These are phyloP conservation scores for Pyricularia sp. DNA, from an alignment of 2,329 filamentous ascomycete species.

Conservation along the genomic window DNA sequence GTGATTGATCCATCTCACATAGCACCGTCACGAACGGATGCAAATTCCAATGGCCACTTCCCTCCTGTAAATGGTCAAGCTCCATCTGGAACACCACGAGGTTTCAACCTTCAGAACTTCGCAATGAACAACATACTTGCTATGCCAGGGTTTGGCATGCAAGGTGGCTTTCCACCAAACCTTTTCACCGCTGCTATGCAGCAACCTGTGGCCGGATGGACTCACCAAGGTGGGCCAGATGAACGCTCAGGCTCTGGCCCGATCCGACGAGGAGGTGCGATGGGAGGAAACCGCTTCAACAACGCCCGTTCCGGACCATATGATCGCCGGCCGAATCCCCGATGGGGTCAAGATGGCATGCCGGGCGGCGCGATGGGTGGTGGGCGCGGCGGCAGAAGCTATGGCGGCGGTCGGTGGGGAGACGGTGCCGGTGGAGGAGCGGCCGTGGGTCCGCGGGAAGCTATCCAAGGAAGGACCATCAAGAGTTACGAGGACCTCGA, in stretches of 20 bases:
- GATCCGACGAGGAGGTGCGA: constrained; percentile 53
- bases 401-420: constrained; percentile 52
- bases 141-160: constrained; percentile 48
- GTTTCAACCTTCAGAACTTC: constrained; percentile 78
- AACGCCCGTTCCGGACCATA: constrained; percentile 64
- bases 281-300: constrained; percentile 40
- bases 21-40: constrained; percentile 83
- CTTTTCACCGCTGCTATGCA: constrained; percentile 43
- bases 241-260: constrained; percentile 43
- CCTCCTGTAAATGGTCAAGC: constrained; percentile 68
- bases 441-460: constrained; percentile 77
- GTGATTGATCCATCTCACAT: constrained; percentile 93
- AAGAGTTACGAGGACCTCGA: constrained; percentile 98
- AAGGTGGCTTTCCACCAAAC: constrained; percentile 31
- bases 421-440: constrained; percentile 65
- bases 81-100: constrained; percentile 76
- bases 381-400: constrained; percentile 28
- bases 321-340: constrained; percentile 54
- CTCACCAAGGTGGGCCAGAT: constrained; percentile 24
- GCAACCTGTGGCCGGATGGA: constrained; percentile 36
- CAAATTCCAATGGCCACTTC: constrained; percentile 94
- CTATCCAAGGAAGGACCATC: constrained; percentile 82
- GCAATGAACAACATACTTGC: constrained; percentile 47
- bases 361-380: constrained; percentile 33
- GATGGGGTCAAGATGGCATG: constrained; percentile 33